Percentiles rank a stretch among this genome's conserved stretches.
These are phyloP conservation scores for Calocybe gambosa DNA, from an alignment of 1,284 basidiomycete species.

Conservation along the genomic window DNA sequence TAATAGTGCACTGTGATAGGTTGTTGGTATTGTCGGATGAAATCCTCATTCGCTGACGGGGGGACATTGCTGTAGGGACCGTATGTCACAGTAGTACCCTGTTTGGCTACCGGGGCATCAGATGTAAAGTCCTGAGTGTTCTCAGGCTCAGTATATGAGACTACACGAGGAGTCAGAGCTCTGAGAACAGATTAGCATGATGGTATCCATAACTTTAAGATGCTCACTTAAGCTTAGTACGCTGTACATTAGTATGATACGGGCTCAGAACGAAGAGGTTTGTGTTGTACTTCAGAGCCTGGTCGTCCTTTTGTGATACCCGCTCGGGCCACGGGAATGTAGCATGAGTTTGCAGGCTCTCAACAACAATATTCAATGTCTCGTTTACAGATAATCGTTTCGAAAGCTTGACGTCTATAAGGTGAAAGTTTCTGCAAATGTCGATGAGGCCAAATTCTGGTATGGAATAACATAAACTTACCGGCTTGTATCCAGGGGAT, in stretches of 20 bases:
- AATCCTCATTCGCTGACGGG: constrained; percentile 49
- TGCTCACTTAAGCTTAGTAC: constrained; percentile 78
- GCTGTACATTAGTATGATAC: constrained; percentile 75
- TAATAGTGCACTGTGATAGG: constrained; percentile 74
- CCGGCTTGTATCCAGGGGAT: constrained; percentile 44
- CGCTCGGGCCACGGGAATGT: constrained; percentile 70
- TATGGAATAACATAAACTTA: constrained; percentile 28
- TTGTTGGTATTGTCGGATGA: constrained; percentile 58
- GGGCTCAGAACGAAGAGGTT: constrained; percentile 78
- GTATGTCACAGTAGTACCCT: constrained; percentile 78
- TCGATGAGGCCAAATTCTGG: constrained; percentile 7
- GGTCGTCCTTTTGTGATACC: constrained; percentile 74
- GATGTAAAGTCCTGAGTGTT: constrained; percentile 49
- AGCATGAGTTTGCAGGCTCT: constrained; percentile 70
- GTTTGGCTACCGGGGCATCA: constrained; percentile 62
- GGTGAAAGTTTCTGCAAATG: constrained; percentile 31
- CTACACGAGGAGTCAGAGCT: constrained; percentile 59
- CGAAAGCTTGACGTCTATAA: constrained; percentile 41
- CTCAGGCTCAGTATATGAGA: constrained; percentile 62
- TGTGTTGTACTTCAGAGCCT: constrained; percentile 73
- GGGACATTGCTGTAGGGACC: constrained; percentile 81
- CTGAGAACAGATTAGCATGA: constrained; percentile 30
- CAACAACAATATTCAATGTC: constrained; percentile 69
- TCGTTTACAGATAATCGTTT: constrained; percentile 37
- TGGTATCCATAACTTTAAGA: background rate